Evolutionary conservation across 2,329 filamentous ascomycete genomes (phyloP).

Genomic region (Arthrobotrys sphaeroides): DNA sequence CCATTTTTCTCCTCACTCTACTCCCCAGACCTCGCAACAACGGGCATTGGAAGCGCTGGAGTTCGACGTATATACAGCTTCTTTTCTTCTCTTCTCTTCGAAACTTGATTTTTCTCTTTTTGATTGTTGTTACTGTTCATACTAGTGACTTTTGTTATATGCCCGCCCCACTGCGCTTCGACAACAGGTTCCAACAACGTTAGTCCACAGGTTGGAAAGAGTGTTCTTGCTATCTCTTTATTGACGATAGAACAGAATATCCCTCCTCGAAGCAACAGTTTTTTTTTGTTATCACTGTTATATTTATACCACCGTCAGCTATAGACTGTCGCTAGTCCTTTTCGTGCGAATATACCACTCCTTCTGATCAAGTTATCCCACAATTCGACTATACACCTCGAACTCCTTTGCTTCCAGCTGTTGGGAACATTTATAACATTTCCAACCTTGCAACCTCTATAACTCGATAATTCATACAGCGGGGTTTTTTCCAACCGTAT

Average conservation of each 20-base stretch:
- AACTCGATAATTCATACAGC: no score
- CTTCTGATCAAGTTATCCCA: no score
- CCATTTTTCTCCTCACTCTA: not conserved
- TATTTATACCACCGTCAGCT: not conserved
- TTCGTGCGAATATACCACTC: not conserved
- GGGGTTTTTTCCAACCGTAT: no score
- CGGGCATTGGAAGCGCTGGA: constrained; percentile 11
- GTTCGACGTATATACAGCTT: not conserved
- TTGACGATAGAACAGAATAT: constrained; percentile 23
- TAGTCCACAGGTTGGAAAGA: not conserved
- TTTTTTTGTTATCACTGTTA: not conserved
- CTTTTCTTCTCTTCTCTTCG: not conserved
- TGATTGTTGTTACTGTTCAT: not conserved
- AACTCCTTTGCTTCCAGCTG: no score
- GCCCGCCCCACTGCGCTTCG: not conserved
- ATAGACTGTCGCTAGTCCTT: not conserved
- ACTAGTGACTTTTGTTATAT: not conserved
- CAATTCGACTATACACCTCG: no score
- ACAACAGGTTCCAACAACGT: not conserved
- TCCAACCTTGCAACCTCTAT: no score
- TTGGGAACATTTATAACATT: not conserved
- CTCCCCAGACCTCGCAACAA: constrained; percentile 23
- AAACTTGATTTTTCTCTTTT: not conserved
- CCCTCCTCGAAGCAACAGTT: not conserved
- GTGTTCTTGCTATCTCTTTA: constrained; percentile 31